Evolutionary conservation across 306 rosid species (phyloP).

Genomic region (Casuarina cunninghamiana): DNA sequence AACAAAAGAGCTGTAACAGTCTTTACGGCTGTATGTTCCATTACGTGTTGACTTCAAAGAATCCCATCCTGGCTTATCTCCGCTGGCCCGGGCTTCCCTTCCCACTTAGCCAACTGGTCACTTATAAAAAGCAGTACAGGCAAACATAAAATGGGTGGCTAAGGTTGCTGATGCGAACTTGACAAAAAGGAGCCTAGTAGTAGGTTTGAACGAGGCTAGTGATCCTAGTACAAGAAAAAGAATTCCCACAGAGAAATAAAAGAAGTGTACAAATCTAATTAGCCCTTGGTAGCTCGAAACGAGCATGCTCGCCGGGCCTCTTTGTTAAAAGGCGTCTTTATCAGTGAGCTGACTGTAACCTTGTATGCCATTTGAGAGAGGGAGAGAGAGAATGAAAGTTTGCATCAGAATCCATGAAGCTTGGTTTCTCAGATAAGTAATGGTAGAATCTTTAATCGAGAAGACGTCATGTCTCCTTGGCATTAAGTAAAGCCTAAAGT

Average conservation of each 20-base stretch:
- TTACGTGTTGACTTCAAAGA: background rate
- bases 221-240: too few species aligned
- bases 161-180: background rate
- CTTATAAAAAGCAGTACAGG: background rate
- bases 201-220: too few species aligned
- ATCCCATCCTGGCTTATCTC: background rate
- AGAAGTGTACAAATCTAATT: background rate
- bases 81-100: background rate
- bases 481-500: conserved; percentile 50
- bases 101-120: background rate
- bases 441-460: conserved; percentile 59
- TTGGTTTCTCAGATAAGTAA: conserved; percentile 23
- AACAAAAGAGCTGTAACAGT: background rate
- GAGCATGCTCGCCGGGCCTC: background rate
- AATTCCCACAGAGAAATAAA: background rate
- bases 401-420: conserved; percentile 65
- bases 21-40: background rate
- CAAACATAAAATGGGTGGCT: background rate
- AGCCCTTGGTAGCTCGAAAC: conserved; percentile 29
- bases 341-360: background rate
- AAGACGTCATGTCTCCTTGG: conserved; percentile 48
- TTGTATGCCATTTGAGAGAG: conserved; percentile 26
- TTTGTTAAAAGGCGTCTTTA: conserved; percentile 13
- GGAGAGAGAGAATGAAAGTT: conserved; percentile 14
- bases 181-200: too few species aligned